Conservation (phyloP, 352 stramenopile species). For the Poterioochromonas sp. region DNA sequence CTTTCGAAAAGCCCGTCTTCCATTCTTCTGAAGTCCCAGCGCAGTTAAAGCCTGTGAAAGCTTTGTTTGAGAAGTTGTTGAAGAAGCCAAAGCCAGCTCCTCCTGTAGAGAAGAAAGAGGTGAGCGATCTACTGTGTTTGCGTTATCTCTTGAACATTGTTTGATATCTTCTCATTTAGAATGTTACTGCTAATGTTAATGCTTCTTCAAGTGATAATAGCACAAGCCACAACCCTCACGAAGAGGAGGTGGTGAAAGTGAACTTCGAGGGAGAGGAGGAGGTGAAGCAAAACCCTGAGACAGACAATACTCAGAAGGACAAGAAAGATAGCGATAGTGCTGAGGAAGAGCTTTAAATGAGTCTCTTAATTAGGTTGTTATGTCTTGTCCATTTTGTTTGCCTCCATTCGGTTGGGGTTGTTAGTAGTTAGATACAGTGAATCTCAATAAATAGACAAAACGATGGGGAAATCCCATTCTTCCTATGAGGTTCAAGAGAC, state of each 20-base stretch:
- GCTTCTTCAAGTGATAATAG: too few species aligned
- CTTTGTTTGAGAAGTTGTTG: slow-evolving; percentile 61
- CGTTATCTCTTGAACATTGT: background rate
- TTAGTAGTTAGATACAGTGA: background rate
- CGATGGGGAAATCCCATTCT: background rate
- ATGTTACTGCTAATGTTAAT: background rate
- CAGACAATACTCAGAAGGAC: background rate
- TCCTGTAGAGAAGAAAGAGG: slow-evolving; percentile 20
- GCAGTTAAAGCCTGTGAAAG: slow-evolving; percentile 70
- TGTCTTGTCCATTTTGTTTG: background rate
- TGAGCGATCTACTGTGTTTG: background rate
- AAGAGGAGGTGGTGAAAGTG: background rate
- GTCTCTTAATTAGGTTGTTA: background rate
- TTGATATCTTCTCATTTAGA: background rate
- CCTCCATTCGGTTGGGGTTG: background rate
- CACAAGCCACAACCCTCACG: background rate
- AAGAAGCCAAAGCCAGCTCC: slow-evolving; percentile 60
- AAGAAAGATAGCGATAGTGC: background rate
- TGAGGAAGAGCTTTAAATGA: background rate
- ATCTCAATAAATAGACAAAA: background rate
- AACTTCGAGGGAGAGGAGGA: background rate
- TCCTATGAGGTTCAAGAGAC: background rate
- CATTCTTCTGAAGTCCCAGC: slow-evolving; percentile 68
- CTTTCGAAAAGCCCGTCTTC: slow-evolving; percentile 67
- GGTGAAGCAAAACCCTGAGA: background rate